Conservation (phyloP, 1,284 basidiomycete genomes). For the Trichosporon asahii region DNA sequence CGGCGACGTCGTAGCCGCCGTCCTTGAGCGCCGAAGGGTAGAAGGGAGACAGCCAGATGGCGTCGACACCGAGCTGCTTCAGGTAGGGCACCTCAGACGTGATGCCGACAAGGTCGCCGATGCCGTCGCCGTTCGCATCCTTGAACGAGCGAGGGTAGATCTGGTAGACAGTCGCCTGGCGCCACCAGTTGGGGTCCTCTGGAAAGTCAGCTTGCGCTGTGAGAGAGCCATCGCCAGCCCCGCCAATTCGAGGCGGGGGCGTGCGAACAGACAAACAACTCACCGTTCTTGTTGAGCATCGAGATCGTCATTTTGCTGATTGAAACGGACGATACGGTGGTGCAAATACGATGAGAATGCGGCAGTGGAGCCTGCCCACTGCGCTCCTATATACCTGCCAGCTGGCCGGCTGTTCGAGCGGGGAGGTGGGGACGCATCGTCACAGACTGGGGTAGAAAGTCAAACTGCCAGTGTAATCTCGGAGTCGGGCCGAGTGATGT, state of each 20-base stretch:
- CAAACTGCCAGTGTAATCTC: neutral
- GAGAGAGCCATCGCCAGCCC: neutral
- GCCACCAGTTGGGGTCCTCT: conserved; percentile 59
- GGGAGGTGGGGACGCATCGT: neutral
- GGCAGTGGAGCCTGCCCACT: neutral
- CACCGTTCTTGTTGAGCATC: neutral
- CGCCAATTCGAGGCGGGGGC: neutral
- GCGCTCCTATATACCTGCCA: neutral
- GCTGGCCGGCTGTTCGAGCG: neutral
- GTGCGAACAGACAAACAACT: neutral
- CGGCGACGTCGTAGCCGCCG: conserved; percentile 71
- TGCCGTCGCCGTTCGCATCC: conserved; percentile 69
- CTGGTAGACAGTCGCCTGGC: conserved; percentile 64
- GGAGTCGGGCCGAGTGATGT: conserved; percentile 1
- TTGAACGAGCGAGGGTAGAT: conserved; percentile 69
- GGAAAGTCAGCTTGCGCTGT: neutral
- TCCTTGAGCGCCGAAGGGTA: conserved; percentile 67
- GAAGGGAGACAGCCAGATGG: conserved; percentile 72
- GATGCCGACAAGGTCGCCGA: conserved; percentile 72
- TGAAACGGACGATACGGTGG: neutral
- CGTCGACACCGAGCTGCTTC: conserved; percentile 65
- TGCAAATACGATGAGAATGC: neutral
- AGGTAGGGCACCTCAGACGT: conserved; percentile 66
- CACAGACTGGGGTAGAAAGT: neutral
- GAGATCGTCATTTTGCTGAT: conserved; percentile 6